A percentile compares a stretch with the other conserved stretches of the same genome.
Conservation (phyloP, 306 rosid genomes). For the Vigna angularis region DNA sequence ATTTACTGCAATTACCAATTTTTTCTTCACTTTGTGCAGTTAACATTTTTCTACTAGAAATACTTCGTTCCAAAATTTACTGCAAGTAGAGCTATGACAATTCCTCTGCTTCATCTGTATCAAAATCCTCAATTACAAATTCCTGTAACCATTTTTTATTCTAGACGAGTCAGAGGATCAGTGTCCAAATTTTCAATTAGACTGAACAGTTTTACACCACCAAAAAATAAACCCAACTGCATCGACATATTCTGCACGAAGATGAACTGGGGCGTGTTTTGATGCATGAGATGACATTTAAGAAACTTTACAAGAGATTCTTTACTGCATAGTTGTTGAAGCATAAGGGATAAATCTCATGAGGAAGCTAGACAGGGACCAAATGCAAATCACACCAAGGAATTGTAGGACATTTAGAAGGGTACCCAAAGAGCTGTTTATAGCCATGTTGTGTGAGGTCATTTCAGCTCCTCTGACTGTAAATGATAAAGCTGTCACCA, state of each 20-base stretch:
- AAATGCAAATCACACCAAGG: slow-evolving; percentile 94
- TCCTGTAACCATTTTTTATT: slow-evolving; percentile 38
- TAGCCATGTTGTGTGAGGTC: slow-evolving; percentile 90
- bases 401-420: slow-evolving; percentile 87
- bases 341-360: slow-evolving; percentile 76
- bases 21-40: neutral
- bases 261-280: slow-evolving; percentile 23
- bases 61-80: neutral
- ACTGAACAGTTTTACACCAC: slow-evolving; percentile 32
- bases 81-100: slow-evolving; percentile 27
- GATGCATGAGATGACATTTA: slow-evolving; percentile 24
- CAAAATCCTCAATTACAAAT: slow-evolving; percentile 38
- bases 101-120: slow-evolving; percentile 33
- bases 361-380: slow-evolving; percentile 96
- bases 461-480: slow-evolving; percentile 95
- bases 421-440: slow-evolving; percentile 86
- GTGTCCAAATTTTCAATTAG: slow-evolving; percentile 39
- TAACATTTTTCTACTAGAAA: neutral
- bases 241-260: slow-evolving; percentile 29
- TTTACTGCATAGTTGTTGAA: slow-evolving; percentile 50
- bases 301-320: slow-evolving; percentile 36
- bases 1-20: neutral
- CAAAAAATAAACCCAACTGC: slow-evolving; percentile 24
- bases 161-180: slow-evolving; percentile 50
- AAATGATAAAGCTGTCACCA: slow-evolving; percentile 94